These are phyloP conservation scores for Coleophoma eucalyptorum DNA, from an alignment of 2,329 filamentous ascomycete species.

Conservation along the genomic window DNA sequence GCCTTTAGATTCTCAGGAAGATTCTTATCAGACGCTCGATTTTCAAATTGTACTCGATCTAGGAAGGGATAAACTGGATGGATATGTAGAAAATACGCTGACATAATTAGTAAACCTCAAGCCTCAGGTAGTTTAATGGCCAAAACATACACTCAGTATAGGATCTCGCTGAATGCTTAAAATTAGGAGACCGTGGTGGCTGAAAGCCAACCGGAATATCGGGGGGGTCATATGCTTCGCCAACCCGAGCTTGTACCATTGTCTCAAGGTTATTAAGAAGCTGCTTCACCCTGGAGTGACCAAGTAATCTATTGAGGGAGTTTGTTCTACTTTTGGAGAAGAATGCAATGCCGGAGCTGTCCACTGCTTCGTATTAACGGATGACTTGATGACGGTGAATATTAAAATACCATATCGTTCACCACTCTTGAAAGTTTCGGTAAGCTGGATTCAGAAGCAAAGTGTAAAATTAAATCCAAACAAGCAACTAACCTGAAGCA, in stretches of 20 bases:
- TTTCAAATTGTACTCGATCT: conserved; percentile 31
- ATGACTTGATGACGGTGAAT: no score
- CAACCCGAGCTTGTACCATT: conserved; percentile 4
- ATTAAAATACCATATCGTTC: no score
- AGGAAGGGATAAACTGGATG: conserved; percentile 38
- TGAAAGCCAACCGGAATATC: no score
- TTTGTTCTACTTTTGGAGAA: conserved; percentile 30
- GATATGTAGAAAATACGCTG: conserved; percentile 33
- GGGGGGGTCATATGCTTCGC: not conserved
- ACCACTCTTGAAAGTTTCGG: no score
- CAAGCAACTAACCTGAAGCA: no score
- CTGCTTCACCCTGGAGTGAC: conserved; percentile 19
- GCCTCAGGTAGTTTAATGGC: no score
- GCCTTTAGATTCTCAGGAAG: no score
- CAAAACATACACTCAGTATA: no score
- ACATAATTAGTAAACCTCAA: conserved; percentile 8
- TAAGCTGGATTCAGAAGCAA: no score
- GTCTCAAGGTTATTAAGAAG: conserved; percentile 16
- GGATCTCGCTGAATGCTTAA: no score
- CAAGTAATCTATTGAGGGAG: conserved; percentile 17
- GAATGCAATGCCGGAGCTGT: conserved; percentile 26
- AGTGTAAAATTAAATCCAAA: no score
- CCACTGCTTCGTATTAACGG: conserved; percentile 1
- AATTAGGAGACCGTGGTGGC: no score
- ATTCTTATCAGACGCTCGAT: conserved; percentile 12